These are phyloP conservation scores for Aaosphaeria arxii DNA, from an alignment of 2,329 filamentous ascomycete species.

Conservation along the genomic window DNA sequence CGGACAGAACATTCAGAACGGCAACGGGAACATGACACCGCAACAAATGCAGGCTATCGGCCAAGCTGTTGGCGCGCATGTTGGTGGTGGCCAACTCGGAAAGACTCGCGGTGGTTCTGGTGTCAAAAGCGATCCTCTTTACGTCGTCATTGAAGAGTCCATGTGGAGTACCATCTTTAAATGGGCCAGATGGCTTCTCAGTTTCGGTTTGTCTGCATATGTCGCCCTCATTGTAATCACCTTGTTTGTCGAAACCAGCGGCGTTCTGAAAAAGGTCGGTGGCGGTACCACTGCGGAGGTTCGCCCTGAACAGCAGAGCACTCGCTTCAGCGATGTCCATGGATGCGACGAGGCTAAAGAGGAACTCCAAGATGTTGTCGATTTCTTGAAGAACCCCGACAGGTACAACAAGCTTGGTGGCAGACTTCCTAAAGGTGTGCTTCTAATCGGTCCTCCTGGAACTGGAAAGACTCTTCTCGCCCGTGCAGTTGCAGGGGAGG, in stretches of 20 bases:
- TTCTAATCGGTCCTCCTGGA: conserved; percentile 91
- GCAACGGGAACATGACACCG: conserved; percentile 48
- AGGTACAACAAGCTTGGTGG: conserved; percentile 92
- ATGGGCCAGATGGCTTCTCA: conserved; percentile 83
- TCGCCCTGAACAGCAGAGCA: conserved; percentile 87
- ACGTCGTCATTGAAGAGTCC: conserved; percentile 93
- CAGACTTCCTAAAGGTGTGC: conserved; percentile 93
- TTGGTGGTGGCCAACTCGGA: conserved; percentile 64
- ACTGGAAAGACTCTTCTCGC: conserved; percentile 97
- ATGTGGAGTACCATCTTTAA: conserved; percentile 76
- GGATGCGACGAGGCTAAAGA: conserved; percentile 98
- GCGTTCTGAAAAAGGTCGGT: conserved; percentile 74
- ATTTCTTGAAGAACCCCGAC: conserved; percentile 90
- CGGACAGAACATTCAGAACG: conserved; percentile 11
- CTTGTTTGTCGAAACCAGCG: conserved; percentile 77
- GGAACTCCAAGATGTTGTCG: conserved; percentile 92
- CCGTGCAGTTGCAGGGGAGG: conserved; percentile 92
- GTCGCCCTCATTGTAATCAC: conserved; percentile 75
- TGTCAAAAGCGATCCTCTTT: conserved; percentile 78
- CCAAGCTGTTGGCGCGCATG: conserved; percentile 74
- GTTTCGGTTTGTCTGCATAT: conserved; percentile 77
- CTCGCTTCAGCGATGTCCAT: conserved; percentile 89
- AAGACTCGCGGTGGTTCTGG: conserved; percentile 60
- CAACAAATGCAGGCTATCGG: conserved; percentile 74
- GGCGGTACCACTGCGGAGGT: conserved; percentile 74